phyloP scores from a whole-genome alignment of 2,329 filamentous ascomycete genomes.

The Cadophora sp. region DNA sequence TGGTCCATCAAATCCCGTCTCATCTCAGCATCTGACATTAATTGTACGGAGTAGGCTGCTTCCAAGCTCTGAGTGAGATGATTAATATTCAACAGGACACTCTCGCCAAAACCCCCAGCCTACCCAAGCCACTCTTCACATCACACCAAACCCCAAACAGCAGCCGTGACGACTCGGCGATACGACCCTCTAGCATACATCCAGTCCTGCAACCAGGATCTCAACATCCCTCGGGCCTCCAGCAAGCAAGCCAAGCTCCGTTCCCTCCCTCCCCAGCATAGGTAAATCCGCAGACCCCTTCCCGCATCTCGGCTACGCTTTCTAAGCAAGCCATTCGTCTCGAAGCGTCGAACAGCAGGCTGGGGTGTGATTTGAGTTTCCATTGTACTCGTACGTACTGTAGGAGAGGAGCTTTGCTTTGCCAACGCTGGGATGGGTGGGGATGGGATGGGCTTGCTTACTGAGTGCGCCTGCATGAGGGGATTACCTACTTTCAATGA shows the following conservation, averaged over 20 bases:
- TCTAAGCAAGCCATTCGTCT: constrained; percentile 13
- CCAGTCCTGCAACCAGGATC: background rate
- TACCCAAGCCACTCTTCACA: background rate
- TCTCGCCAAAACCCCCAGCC: background rate
- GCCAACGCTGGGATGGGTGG: background rate
- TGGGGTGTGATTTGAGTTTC: constrained; percentile 14
- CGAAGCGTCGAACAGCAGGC: background rate
- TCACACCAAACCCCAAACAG: background rate
- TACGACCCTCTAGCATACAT: background rate
- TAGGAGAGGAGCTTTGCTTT: background rate
- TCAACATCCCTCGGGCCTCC: background rate
- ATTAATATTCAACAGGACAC: constrained; percentile 7
- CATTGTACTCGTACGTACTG: no score
- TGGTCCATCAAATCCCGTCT: background rate
- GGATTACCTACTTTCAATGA: background rate
- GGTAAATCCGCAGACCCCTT: background rate
- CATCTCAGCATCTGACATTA: no score
- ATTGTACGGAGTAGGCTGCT: no score
- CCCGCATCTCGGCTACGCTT: constrained; percentile 19
- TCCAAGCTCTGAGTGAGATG: background rate
- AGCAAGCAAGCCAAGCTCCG: no score
- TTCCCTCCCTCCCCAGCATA: background rate
- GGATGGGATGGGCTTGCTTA: no score
- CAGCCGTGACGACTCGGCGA: constrained; percentile 3
- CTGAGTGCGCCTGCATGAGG: constrained; percentile 9